These are phyloP conservation scores for Pythium apleroticum DNA, from an alignment of 352 stramenopile species.

Conservation along the genomic window DNA sequence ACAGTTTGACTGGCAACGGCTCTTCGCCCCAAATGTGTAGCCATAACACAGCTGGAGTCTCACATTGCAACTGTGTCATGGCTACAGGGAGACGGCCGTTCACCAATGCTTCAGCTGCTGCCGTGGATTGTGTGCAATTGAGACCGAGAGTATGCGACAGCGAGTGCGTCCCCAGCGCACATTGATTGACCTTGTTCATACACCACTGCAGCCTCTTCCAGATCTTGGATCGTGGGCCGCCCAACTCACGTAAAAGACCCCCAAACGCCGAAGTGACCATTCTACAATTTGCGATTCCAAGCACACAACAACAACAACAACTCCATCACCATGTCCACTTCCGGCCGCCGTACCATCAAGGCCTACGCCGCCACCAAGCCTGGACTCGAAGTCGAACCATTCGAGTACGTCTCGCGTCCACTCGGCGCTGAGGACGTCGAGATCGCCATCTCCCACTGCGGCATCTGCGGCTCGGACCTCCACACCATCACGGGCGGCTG, in stretches of 20 bases:
- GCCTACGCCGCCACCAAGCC: constrained; percentile 14
- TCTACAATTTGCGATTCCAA: background rate
- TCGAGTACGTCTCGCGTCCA: constrained; percentile 18
- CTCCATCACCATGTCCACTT: background rate
- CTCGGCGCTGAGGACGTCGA: constrained; percentile 27
- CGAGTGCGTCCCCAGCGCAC: too few species aligned
- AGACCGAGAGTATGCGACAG: background rate
- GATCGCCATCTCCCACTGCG: constrained; percentile 32
- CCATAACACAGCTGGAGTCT: background rate
- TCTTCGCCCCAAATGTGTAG: too few species aligned
- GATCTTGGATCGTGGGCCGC: background rate
- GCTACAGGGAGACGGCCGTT: too few species aligned
- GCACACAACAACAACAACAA: background rate
- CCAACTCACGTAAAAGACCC: background rate
- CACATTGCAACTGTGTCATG: background rate
- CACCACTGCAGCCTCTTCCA: too few species aligned
- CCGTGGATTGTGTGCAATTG: background rate
- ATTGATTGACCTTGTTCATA: too few species aligned
- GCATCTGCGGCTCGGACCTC: constrained; percentile 33
- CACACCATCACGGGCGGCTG: constrained; percentile 18
- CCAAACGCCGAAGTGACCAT: background rate
- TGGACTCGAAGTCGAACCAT: constrained; percentile 16
- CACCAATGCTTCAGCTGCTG: background rate
- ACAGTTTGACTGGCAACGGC: background rate
- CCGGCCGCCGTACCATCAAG: constrained; percentile 10